Percentiles rank a stretch among this genome's conserved stretches.
Conservation (phyloP, 2,329 filamentous ascomycete genomes). For the Tolypocladium ovalisporum region DNA sequence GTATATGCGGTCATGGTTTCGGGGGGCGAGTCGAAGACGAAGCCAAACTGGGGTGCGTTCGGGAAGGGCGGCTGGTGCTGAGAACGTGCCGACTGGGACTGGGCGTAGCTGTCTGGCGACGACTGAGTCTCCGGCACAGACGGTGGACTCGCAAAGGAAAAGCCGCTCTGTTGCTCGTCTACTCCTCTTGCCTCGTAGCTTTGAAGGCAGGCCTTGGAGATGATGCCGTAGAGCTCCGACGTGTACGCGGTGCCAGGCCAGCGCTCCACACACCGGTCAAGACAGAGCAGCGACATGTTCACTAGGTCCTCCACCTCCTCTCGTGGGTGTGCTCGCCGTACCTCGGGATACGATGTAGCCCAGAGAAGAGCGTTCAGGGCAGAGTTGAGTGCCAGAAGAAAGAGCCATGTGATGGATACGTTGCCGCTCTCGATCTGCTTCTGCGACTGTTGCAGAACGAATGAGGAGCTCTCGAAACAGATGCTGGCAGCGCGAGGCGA, state of each 20-base stretch:
- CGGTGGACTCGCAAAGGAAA: conserved; percentile 23
- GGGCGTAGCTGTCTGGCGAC: conserved; percentile 17
- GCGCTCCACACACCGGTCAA: conserved; percentile 69
- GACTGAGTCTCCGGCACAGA: conserved; percentile 19
- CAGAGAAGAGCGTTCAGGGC: conserved; percentile 85
- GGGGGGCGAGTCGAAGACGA: conserved; percentile 45
- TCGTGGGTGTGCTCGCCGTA: conserved; percentile 60
- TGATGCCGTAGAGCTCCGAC: conserved; percentile 73
- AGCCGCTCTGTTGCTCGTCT: conserved; percentile 11
- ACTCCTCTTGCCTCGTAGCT: conserved; percentile 58
- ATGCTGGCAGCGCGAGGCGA: conserved; percentile 65
- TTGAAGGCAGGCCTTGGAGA: conserved; percentile 76
- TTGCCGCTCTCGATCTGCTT: conserved; percentile 67
- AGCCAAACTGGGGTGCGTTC: conserved; percentile 44
- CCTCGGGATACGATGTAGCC: conserved; percentile 78
- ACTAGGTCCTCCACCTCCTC: conserved; percentile 70
- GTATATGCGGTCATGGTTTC: conserved; percentile 39
- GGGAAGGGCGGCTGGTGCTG: conserved; percentile 27
- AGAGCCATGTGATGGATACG: conserved; percentile 89
- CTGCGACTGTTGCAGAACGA: conserved; percentile 70
- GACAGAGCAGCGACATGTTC: conserved; percentile 63
- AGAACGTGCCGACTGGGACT: conserved; percentile 9
- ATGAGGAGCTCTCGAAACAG: conserved; percentile 74
- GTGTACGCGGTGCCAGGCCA: conserved; percentile 89
- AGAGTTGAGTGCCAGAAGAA: conserved; percentile 82